Conservation (phyloP, 768 basidiomycete genomes). For the Termitomyces sp. region DNA sequence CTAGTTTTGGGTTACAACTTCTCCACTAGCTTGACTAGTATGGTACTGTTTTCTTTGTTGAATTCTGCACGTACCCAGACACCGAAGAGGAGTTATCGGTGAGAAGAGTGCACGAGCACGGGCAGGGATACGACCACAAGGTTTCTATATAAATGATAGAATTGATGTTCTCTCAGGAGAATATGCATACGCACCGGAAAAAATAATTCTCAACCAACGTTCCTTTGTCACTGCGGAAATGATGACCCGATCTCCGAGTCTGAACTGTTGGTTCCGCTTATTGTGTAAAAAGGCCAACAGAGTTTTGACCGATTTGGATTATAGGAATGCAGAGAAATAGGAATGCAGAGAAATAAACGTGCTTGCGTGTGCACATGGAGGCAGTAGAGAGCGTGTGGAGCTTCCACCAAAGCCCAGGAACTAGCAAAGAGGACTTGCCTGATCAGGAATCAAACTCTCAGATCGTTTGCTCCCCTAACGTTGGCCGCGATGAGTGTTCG, state of each 20-base stretch:
- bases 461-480: not conserved
- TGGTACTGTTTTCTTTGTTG: too few relatives aligned
- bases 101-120: not conserved
- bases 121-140: not conserved
- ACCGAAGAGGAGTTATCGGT: not conserved
- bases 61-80: too few relatives aligned
- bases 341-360: not conserved
- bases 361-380: not conserved
- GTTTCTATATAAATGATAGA: not conserved
- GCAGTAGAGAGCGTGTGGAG: not conserved
- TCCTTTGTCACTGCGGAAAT: not conserved
- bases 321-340: not conserved
- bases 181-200: not conserved
- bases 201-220: not conserved
- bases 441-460: not conserved
- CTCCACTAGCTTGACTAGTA: too few relatives aligned
- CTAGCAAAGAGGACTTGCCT: not conserved
- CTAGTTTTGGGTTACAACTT: not conserved
- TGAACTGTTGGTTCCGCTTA: not conserved
- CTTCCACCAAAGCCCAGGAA: not conserved
- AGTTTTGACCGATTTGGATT: not conserved
- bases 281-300: not conserved
- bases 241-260: not conserved
- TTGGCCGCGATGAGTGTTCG: slow-evolving; percentile 26
- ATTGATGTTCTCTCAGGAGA: not conserved